Conservation (phyloP, 176 grass and related monocot genomes). For the Triticum timopheevii region DNA sequence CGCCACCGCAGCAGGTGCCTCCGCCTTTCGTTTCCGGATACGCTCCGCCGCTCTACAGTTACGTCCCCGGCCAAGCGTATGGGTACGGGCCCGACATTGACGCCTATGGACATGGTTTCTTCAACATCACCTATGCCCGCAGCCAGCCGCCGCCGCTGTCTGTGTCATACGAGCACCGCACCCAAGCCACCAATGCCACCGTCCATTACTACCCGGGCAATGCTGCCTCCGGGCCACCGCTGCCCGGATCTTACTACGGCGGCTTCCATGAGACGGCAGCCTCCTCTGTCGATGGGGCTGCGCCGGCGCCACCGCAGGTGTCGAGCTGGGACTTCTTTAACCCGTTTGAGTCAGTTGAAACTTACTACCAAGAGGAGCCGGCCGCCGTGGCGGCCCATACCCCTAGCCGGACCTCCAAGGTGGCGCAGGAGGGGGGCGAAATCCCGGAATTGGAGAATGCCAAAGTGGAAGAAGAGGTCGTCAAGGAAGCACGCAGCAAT, state of each 20-base stretch:
- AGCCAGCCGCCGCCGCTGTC: constrained; percentile 44
- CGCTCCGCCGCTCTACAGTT: constrained; percentile 8
- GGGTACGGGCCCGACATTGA: constrained; percentile 11
- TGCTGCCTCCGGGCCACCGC: background rate
- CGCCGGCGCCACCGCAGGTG: constrained; percentile 50
- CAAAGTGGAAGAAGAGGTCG: constrained; percentile 25
- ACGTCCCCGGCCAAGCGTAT: background rate
- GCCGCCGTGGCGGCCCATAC: background rate
- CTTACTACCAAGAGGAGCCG: constrained; percentile 35
- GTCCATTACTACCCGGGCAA: constrained; percentile 19
- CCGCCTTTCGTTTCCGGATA: background rate
- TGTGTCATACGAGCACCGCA: constrained; percentile 32
- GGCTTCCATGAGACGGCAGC: constrained; percentile 10
- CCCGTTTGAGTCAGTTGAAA: constrained; percentile 59
- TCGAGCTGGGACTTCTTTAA: constrained; percentile 74
- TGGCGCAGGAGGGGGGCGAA: constrained; percentile 39
- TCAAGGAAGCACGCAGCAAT: constrained; percentile 30
- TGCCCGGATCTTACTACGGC: constrained; percentile 10
- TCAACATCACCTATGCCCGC: constrained; percentile 52
- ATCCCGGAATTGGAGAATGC: constrained; percentile 61
- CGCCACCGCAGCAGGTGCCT: background rate
- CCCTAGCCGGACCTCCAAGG: constrained; percentile 33
- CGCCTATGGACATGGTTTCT: background rate
- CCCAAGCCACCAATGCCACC: constrained; percentile 17
- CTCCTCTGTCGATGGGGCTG: constrained; percentile 5